Evolutionary conservation across 2,329 filamentous ascomycete species (phyloP).

Genomic region (Fusarium staphyleae): DNA sequence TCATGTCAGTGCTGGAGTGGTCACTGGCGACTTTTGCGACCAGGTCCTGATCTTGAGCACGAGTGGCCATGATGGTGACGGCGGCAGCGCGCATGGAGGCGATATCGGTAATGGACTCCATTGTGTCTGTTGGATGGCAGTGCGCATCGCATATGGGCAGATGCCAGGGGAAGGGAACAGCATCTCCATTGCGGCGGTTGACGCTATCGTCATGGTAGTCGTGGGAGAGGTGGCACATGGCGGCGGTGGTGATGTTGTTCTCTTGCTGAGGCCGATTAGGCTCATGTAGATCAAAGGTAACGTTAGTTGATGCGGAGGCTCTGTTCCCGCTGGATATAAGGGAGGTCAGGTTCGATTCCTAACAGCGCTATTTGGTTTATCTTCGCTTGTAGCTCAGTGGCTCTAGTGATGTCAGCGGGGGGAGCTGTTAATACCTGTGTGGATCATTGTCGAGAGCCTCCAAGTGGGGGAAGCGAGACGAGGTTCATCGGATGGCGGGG

Average conservation of each 20-base stretch:
- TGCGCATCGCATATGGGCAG: slow-evolving; percentile 78
- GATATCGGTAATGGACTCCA: slow-evolving; percentile 66
- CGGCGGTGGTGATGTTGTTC: not conserved
- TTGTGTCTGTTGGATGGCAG: slow-evolving; percentile 84
- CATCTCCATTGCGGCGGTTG: not conserved
- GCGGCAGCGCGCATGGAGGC: slow-evolving; percentile 69
- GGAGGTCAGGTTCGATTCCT: too few relatives aligned
- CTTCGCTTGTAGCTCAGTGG: too few relatives aligned
- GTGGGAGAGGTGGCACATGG: slow-evolving; percentile 21
- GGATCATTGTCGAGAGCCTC: slow-evolving; percentile 20
- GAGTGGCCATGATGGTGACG: slow-evolving; percentile 79
- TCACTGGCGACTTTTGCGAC: slow-evolving; percentile 68
- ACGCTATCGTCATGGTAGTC: slow-evolving; percentile 4
- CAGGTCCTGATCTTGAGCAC: slow-evolving; percentile 76
- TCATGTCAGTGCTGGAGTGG: slow-evolving; percentile 53
- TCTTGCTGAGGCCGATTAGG: not conserved
- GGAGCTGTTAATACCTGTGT: slow-evolving; percentile 6
- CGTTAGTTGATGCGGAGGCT: not conserved
- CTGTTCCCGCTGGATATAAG: too few relatives aligned
- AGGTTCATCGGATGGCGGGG: not conserved
- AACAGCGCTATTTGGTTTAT: too few relatives aligned
- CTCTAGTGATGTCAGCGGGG: slow-evolving; percentile 22
- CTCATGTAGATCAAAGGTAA: not conserved
- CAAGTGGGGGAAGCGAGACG: slow-evolving; percentile 15
- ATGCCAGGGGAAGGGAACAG: slow-evolving; percentile 69